These are phyloP conservation scores for Penicillium arizonense DNA, from an alignment of 495 filamentous ascomycete species.

Conservation along the genomic window DNA sequence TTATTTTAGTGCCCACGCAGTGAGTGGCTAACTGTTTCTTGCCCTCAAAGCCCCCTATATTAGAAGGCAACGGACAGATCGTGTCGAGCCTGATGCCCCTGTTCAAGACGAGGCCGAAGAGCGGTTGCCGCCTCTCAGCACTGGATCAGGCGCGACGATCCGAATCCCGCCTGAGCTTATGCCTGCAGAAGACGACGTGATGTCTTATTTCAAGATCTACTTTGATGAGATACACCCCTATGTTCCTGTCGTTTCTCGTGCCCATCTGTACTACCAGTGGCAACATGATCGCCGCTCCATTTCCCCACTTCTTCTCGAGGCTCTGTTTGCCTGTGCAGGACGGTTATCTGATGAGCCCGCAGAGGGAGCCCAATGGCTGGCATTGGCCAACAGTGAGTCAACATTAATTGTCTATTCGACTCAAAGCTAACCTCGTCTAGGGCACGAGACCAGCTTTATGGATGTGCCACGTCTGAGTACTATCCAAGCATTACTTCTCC, in stretches of 20 bases:
- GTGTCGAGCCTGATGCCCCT: conserved; percentile 66
- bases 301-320: conserved; percentile 88
- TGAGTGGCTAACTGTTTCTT: conserved; percentile 11
- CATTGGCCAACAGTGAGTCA: conserved; percentile 80
- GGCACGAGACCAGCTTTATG: conserved; percentile 94
- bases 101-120: conserved; percentile 75
- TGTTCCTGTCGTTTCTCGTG: conserved; percentile 86
- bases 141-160: conserved; percentile 69
- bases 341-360: conserved; percentile 77
- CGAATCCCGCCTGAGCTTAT: conserved; percentile 93
- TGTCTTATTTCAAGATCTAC: conserved; percentile 89
- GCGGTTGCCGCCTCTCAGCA: conserved; percentile 62
- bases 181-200: conserved; percentile 80
- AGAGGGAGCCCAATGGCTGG: conserved; percentile 91
- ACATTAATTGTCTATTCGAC: neutral
- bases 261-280: conserved; percentile 90
- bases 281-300: conserved; percentile 79
- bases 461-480: conserved; percentile 92
- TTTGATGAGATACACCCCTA: conserved; percentile 94
- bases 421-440: conserved; percentile 44
- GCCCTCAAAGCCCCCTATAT: conserved; percentile 73
- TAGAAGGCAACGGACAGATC: conserved; percentile 66
- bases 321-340: conserved; percentile 91
- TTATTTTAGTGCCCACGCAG: neutral
- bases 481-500: conserved; percentile 83